These are phyloP conservation scores for Penicillium sp. DNA, from an alignment of 2,329 filamentous ascomycete genomes.

Conservation along the genomic window DNA sequence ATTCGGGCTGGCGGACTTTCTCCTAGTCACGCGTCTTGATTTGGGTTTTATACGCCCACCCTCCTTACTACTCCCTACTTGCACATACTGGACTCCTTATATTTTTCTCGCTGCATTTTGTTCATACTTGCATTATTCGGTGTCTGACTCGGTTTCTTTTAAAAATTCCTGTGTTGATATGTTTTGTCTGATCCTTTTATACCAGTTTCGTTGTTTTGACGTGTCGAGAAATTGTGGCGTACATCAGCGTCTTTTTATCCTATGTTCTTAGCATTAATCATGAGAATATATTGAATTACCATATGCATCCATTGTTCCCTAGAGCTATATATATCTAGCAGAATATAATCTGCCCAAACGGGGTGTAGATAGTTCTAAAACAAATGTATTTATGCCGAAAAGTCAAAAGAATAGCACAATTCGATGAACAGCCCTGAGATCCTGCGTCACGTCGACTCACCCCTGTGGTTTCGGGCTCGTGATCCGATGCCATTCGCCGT, in stretches of 20 bases:
- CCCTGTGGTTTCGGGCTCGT: constrained; percentile 50
- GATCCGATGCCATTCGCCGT: constrained; percentile 80
- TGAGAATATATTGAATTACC: background rate
- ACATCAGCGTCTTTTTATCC: background rate
- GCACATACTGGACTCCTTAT: constrained; percentile 8
- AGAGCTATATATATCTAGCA: background rate
- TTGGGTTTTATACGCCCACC: background rate
- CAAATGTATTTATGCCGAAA: background rate
- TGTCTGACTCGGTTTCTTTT: constrained; percentile 1
- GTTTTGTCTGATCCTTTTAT: background rate
- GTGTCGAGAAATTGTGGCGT: background rate
- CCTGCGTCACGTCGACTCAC: constrained; percentile 27
- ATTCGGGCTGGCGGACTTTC: constrained; percentile 25
- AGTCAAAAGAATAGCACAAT: constrained; percentile 6
- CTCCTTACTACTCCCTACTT: background rate
- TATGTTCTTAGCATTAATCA: background rate
- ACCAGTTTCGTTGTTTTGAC: background rate
- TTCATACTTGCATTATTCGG: constrained; percentile 8
- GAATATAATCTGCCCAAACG: background rate
- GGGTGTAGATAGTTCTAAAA: background rate
- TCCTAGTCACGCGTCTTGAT: constrained; percentile 5
- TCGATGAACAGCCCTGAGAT: constrained; percentile 19
- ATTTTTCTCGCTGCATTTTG: background rate
- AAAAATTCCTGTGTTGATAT: background rate
- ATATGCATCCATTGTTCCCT: constrained; percentile 1